Percentiles rank a stretch among this genome's conserved stretches.
These are phyloP conservation scores for Hura crepitans DNA, from an alignment of 441 rosid genomes.

Conservation along the genomic window DNA sequence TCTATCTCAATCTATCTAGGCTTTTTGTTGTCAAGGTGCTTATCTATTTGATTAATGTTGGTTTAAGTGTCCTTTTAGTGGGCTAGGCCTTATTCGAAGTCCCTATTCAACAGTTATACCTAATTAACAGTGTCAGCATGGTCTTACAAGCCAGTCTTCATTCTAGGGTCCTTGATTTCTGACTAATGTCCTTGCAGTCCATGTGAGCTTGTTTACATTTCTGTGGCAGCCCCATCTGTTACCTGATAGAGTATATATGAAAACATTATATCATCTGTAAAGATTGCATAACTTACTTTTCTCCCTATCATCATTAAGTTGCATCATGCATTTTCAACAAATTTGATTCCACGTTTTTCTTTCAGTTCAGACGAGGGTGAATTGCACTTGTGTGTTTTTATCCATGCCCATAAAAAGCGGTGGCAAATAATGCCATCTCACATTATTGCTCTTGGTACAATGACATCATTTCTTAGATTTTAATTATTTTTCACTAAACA, in stretches of 20 bases:
- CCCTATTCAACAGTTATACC: slow-evolving; percentile 9
- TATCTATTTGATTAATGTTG: slow-evolving; percentile 27
- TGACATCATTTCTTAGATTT: background rate
- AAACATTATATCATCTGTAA: no score
- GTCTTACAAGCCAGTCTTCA: slow-evolving; percentile 19
- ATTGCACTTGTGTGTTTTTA: no score
- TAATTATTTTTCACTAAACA: background rate
- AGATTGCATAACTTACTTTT: background rate
- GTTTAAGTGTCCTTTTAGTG: slow-evolving; percentile 26
- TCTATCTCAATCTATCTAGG: slow-evolving; percentile 26
- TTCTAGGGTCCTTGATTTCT: slow-evolving; percentile 21
- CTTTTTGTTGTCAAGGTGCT: slow-evolving; percentile 30
- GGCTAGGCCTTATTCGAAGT: slow-evolving; percentile 12
- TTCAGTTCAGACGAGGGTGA: no score
- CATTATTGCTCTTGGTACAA: background rate
- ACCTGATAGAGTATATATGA: no score
- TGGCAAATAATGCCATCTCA: background rate
- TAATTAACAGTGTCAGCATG: slow-evolving; percentile 20
- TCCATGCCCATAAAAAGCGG: no score
- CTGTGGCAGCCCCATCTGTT: slow-evolving; percentile 20
- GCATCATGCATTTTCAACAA: no score
- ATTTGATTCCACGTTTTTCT: no score
- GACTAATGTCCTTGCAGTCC: slow-evolving; percentile 26
- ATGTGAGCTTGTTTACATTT: slow-evolving; percentile 25
- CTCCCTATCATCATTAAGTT: no score